phyloP scores from a whole-genome alignment of 208 protist genomes.

The Trypanosomatidae sp. region DNA sequence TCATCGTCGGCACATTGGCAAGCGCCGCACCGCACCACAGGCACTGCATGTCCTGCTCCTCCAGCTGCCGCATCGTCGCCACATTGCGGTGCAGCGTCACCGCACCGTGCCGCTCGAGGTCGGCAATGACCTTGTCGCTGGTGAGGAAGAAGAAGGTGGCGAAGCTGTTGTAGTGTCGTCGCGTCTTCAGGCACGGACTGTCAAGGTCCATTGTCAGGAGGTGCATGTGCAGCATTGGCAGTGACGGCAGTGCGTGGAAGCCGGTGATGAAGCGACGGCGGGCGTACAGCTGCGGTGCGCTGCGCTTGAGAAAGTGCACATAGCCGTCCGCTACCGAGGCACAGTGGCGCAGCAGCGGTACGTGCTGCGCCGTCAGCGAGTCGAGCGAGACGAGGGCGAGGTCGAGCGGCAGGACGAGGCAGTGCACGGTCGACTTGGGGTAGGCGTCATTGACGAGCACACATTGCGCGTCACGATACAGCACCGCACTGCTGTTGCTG shows the following conservation, averaged over 20 bases:
- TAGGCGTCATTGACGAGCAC: constrained; percentile 75
- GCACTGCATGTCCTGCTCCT: constrained; percentile 62
- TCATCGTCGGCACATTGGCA: constrained; percentile 36
- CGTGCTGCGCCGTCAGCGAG: constrained; percentile 24
- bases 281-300: constrained; percentile 5
- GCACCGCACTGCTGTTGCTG: constrained; percentile 21
- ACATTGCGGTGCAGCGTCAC: constrained; percentile 68
- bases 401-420: constrained; percentile 71
- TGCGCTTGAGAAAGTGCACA: constrained; percentile 23
- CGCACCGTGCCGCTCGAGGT: constrained; percentile 39
- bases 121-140: constrained; percentile 27
- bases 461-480: constrained; percentile 67
- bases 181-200: constrained; percentile 58
- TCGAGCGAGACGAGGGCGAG: constrained; percentile 43
- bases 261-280: constrained; percentile 43
- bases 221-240: constrained; percentile 82
- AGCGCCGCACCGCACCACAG: constrained; percentile 64
- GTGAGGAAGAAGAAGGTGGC: constrained; percentile 81
- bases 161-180: constrained; percentile 88
- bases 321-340: constrained; percentile 35
- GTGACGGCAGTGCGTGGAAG: constrained; percentile 76
- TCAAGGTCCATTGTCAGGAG: constrained; percentile 72
- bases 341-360: constrained; percentile 41
- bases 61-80: constrained; percentile 24
- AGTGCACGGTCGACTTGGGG: constrained; percentile 79